Evolutionary conservation across 2,329 filamentous ascomycete species (phyloP).

Genomic region (Lanzia echinophila): DNA sequence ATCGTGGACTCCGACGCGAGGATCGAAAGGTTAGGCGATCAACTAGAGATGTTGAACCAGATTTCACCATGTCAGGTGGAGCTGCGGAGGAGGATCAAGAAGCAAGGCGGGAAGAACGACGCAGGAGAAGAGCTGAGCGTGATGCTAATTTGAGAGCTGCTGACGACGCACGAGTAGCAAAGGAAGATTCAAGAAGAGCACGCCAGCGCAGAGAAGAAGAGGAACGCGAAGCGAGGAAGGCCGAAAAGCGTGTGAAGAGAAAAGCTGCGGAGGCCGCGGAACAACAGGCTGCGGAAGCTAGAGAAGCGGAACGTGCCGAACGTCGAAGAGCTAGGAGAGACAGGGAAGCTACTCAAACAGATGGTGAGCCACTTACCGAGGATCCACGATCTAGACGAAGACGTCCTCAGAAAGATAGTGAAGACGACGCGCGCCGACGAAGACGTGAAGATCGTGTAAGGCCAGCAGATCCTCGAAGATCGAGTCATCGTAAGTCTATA

Average conservation of each 20-base stretch:
- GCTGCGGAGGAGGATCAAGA: slow-evolving; percentile 53
- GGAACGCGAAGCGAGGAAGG: slow-evolving; percentile 52
- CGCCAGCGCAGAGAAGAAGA: slow-evolving; percentile 50
- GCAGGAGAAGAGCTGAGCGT: slow-evolving; percentile 48
- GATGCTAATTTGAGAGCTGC: slow-evolving; percentile 44
- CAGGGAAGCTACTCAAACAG: slow-evolving; percentile 35
- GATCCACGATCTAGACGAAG: slow-evolving; percentile 41
- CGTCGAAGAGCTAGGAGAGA: slow-evolving; percentile 41
- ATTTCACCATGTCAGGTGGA: slow-evolving; percentile 35
- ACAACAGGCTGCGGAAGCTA: slow-evolving; percentile 20
- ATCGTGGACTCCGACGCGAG: slow-evolving; percentile 32
- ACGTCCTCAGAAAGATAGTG: slow-evolving; percentile 40
- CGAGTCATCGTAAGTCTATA: slow-evolving; percentile 38
- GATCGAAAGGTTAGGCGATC: slow-evolving; percentile 32
- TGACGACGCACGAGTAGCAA: slow-evolving; percentile 47
- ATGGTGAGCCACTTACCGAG: slow-evolving; percentile 40
- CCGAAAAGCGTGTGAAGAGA: slow-evolving; percentile 46
- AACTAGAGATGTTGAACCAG: slow-evolving; percentile 40
- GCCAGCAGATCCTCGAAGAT: slow-evolving; percentile 28
- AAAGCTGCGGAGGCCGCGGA: slow-evolving; percentile 39
- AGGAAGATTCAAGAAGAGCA: slow-evolving; percentile 51
- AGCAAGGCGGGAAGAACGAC: slow-evolving; percentile 56
- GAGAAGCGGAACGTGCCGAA: slow-evolving; percentile 41
- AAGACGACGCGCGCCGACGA: slow-evolving; percentile 42
- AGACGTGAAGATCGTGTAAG: slow-evolving; percentile 47